phyloP scores from a whole-genome alignment of 352 stramenopile species.

The Phytophthora europaea region DNA sequence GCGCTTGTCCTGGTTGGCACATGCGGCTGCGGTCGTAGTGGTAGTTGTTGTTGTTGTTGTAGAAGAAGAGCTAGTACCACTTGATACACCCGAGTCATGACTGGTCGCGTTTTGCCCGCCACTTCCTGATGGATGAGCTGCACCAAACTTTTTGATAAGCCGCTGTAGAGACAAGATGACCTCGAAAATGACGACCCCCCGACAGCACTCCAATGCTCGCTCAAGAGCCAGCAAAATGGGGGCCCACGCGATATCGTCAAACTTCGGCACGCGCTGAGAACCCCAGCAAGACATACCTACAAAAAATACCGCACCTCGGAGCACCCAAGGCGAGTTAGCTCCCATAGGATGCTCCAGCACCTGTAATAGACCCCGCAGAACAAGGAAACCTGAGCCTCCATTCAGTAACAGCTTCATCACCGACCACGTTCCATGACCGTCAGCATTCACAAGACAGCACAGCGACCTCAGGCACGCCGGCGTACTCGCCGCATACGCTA shows the following conservation, averaged over 20 bases:
- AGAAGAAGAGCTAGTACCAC: conserved; percentile 2
- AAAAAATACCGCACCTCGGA: conserved; percentile 88
- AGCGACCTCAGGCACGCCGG: conserved; percentile 76
- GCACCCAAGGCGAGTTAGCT: conserved; percentile 72
- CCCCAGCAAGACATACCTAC: conserved; percentile 92
- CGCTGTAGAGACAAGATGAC: conserved; percentile 89
- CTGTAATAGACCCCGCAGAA: conserved; percentile 73
- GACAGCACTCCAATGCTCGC: conserved; percentile 65
- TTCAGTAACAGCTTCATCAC: conserved; percentile 85
- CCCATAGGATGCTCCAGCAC: conserved; percentile 74
- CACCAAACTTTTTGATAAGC: conserved; percentile 90
- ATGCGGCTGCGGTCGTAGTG: neutral
- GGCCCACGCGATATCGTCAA: conserved; percentile 82
- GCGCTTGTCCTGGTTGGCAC: conserved; percentile 33
- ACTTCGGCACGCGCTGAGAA: conserved; percentile 76
- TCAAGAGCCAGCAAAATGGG: conserved; percentile 80
- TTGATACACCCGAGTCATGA: conserved; percentile 7
- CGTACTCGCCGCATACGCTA: conserved; percentile 70
- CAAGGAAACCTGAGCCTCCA: conserved; percentile 70
- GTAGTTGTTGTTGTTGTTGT: neutral
- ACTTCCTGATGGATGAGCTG: conserved; percentile 13
- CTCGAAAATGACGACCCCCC: conserved; percentile 88
- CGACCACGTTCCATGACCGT: conserved; percentile 85
- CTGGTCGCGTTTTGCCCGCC: conserved; percentile 16
- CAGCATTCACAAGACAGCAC: conserved; percentile 87